Base-by-base conservation (phyloP, 345 rosid genomes). In the Lepidium didymum region DNA sequence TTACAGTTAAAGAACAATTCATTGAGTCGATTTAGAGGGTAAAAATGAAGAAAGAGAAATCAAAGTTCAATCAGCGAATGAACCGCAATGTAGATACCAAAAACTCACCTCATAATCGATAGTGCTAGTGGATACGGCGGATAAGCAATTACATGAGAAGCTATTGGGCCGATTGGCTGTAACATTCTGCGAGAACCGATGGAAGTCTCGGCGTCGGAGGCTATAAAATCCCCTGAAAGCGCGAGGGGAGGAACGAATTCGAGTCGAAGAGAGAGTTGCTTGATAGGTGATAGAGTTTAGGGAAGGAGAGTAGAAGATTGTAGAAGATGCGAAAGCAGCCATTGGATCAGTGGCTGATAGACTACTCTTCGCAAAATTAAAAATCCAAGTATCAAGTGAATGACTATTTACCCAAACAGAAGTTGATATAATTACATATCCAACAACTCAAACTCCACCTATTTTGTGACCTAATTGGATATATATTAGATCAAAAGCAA, bases 51-150 rank as follows among this genome's bases (percentile, higher is more conserved):
- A 29, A 29, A 29, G 51, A 61, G 37, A 43, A 25, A 40, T 27
- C 56, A 23, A 49, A 40, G 6, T 2, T 53, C 53, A 42, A 67
- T 43, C 51, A 12, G 14, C 14, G 7, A 6, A 6, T 27, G 13
- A 56, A 64, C 25, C 5, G 34, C 50, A 12, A 6, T 9, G 46
- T 51, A 3, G 29, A 35, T 43, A 19, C 21, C 8, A 15, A 62
- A 65, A 58, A 10, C 6, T 34, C 31, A 85, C 88, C 83, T 87
- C 84, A 38, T 85, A 87, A 69, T 81, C 80, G 52, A 73, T 67
- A 56, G 84, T 78, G 77, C 31, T 84, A 50, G 85, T 59, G 70
- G 81, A 62, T 62, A 80, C 47, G 40, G 82, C 58, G 44, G 82
- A 82, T 64, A 82, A 64, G 68, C 77, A 66, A 61, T 57, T 81